Evolutionary conservation across 2,329 filamentous ascomycete species (phyloP).

Genomic region (Penicillium digitatum): DNA sequence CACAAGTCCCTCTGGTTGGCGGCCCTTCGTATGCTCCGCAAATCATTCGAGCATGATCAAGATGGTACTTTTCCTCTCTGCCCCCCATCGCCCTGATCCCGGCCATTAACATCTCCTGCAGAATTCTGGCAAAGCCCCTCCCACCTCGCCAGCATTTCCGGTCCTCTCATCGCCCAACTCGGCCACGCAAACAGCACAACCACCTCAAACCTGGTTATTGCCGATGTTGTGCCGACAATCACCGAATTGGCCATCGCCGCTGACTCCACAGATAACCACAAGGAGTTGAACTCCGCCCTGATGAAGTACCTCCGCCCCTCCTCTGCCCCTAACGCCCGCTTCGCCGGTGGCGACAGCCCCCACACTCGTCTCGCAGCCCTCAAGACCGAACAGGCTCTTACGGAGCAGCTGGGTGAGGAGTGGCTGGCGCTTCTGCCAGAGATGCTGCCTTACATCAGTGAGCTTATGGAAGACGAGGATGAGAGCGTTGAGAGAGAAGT

Average conservation of each 20-base stretch:
- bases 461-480: slow-evolving; percentile 93
- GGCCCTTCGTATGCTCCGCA: slow-evolving; percentile 67
- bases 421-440: slow-evolving; percentile 89
- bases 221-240: slow-evolving; percentile 67
- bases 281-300: slow-evolving; percentile 75
- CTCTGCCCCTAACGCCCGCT: slow-evolving; percentile 25
- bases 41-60: slow-evolving; percentile 82
- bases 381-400: slow-evolving; percentile 73
- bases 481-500: slow-evolving; percentile 88
- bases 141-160: slow-evolving; percentile 72
- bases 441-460: slow-evolving; percentile 94
- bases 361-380: slow-evolving; percentile 76
- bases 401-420: slow-evolving; percentile 79
- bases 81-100: not conserved
- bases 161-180: slow-evolving; percentile 67
- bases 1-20: slow-evolving; percentile 63
- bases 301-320: slow-evolving; percentile 70
- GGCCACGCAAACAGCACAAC: slow-evolving; percentile 40
- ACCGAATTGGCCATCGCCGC: slow-evolving; percentile 75
- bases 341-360: slow-evolving; percentile 53
- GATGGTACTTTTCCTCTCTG: slow-evolving; percentile 52
- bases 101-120: slow-evolving; percentile 17
- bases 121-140: slow-evolving; percentile 91
- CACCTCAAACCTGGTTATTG: slow-evolving; percentile 45
- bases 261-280: slow-evolving; percentile 84